Base-by-base conservation (phyloP, 805 yeast species). In the Candida berthetii region DNA sequence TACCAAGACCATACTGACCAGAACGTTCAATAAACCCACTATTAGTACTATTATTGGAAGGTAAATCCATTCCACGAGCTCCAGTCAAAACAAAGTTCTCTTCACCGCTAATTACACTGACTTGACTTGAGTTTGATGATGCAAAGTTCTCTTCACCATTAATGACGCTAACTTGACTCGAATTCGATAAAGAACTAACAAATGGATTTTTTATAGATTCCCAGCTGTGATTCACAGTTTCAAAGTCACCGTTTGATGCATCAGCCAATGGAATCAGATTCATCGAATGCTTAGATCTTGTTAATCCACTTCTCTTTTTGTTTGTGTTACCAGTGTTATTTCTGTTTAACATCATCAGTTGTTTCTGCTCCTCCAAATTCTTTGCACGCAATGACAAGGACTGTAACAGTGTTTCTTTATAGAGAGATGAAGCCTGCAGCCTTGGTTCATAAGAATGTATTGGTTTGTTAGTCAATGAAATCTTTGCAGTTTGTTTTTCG, bases 381-480 rank as follows among this genome's bases (percentile, higher is more conserved):
- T 38, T 38, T 7, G 40, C 13, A n/a, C 36, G 24, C 10, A 20
- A 19, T n/a, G 27, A n/a, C 8, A 33, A 25, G 9, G 34, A 27
- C 29, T 33, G 27, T 17, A 33, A 7, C 29, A 33, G 31, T 16
- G 47, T 37, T 45, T 33, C 35, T 34, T 38, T 66, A 49, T 47
- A 64, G 66, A 39, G 64, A 68, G 17, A 72, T 73, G 40, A 64
- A 61, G 7, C 67, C 70, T 19, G 25, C 25, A 66, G 58, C 3
- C 71, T 61, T 13, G 60, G 50, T 20, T 67, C 74, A 44, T 62
- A 17, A n/a, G 33, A 31, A 2, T 10, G 4, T 1, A 42, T 28
- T 3, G 40, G 33, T 33, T 33, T 14, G 31, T 33, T 34, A 25
- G 37, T 22, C 39, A 45, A 22, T 14, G 39, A n/a, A 32, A 36